Conservation (phyloP, 495 filamentous ascomycete genomes). For the Neurospora sublineolata region DNA sequence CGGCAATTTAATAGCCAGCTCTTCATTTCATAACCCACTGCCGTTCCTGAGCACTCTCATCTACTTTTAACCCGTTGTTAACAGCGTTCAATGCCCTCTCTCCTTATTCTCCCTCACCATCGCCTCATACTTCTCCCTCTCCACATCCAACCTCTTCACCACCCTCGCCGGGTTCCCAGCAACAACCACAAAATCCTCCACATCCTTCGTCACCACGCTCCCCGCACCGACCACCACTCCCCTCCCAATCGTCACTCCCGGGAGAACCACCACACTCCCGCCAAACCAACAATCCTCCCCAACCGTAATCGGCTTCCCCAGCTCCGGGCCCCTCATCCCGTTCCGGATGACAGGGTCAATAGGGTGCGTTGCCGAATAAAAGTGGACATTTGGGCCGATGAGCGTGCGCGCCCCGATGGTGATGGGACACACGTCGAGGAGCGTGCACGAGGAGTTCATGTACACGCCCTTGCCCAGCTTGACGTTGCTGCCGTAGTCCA, state of each 20-base stretch:
- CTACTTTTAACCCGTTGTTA: too few species aligned
- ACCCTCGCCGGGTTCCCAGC: slow-evolving; percentile 58
- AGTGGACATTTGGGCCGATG: slow-evolving; percentile 64
- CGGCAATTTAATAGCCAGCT: too few species aligned
- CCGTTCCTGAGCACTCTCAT: too few species aligned
- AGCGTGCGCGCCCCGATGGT: slow-evolving; percentile 70
- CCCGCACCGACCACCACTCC: slow-evolving; percentile 71
- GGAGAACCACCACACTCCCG: slow-evolving; percentile 61
- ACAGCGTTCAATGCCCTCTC: background rate
- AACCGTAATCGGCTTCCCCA: slow-evolving; percentile 62
- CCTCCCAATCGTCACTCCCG: slow-evolving; percentile 70
- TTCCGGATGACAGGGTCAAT: slow-evolving; percentile 62
- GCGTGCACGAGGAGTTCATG: slow-evolving; percentile 64
- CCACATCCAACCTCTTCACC: slow-evolving; percentile 40
- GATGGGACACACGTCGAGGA: slow-evolving; percentile 68
- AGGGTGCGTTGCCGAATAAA: slow-evolving; percentile 67
- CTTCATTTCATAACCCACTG: too few species aligned
- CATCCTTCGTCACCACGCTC: slow-evolving; percentile 78
- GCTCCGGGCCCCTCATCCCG: slow-evolving; percentile 63
- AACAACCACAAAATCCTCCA: slow-evolving; percentile 50
- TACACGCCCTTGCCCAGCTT: slow-evolving; percentile 56
- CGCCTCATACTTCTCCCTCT: background rate
- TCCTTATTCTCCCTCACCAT: background rate
- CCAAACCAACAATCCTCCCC: slow-evolving; percentile 88
- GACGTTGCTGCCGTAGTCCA: slow-evolving; percentile 71